Percentiles rank a stretch among this genome's conserved stretches.
phyloP scores from a whole-genome alignment of 2,329 filamentous ascomycete species.

The Aureobasidium sp. region DNA sequence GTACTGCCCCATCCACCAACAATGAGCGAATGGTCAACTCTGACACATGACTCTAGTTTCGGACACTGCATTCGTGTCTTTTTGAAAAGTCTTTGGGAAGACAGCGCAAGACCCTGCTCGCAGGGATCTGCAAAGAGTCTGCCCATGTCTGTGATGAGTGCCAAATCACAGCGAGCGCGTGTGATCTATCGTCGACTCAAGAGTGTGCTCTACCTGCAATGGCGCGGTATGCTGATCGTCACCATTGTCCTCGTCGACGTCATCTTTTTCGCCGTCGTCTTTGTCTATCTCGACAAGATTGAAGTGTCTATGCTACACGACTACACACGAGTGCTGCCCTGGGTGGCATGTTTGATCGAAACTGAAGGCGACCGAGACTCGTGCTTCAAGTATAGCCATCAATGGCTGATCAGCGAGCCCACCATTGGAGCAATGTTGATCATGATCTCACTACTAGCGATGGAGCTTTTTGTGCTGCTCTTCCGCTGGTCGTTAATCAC shows the following conservation, averaged over 20 bases:
- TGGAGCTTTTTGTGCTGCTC: slow-evolving; percentile 77
- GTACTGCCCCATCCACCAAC: slow-evolving; percentile 24
- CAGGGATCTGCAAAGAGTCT: slow-evolving; percentile 45
- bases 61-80: slow-evolving; percentile 93
- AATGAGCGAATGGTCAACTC: background rate
- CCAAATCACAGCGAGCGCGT: slow-evolving; percentile 70
- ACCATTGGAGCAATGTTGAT: slow-evolving; percentile 76
- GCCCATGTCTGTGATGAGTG: slow-evolving; percentile 66
- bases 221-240: slow-evolving; percentile 86
- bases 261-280: slow-evolving; percentile 86
- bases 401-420: slow-evolving; percentile 62
- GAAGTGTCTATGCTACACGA: slow-evolving; percentile 50
- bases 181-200: slow-evolving; percentile 82
- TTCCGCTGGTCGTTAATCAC: slow-evolving; percentile 76
- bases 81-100: slow-evolving; percentile 65
- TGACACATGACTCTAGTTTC: slow-evolving; percentile 27
- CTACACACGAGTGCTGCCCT: slow-evolving; percentile 50
- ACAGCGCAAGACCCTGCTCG: slow-evolving; percentile 43
- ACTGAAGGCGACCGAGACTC: slow-evolving; percentile 52
- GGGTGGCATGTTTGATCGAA: slow-evolving; percentile 62
- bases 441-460: slow-evolving; percentile 69
- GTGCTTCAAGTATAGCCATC: slow-evolving; percentile 55
- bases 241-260: slow-evolving; percentile 85
- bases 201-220: slow-evolving; percentile 83
- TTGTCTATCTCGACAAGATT: slow-evolving; percentile 76